These are phyloP conservation scores for Dothistroma pini DNA, from an alignment of 2,329 filamentous ascomycete genomes.

Conservation along the genomic window DNA sequence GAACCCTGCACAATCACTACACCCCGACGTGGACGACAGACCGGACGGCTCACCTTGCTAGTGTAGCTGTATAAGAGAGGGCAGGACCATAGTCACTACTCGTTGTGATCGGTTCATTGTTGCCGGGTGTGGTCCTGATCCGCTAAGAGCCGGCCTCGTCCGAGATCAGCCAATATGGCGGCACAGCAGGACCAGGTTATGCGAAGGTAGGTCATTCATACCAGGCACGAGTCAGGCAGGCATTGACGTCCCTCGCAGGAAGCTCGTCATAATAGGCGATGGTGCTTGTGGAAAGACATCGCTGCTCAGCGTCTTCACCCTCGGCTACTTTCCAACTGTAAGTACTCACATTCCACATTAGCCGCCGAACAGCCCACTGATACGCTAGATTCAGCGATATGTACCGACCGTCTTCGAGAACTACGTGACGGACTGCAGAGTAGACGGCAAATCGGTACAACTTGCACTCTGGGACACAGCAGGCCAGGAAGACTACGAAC, in stretches of 20 bases:
- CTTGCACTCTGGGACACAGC: conserved; percentile 99
- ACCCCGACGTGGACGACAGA: not conserved
- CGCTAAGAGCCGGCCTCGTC: conserved; percentile 5
- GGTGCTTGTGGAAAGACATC: conserved; percentile 98
- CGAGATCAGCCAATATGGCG: conserved; percentile 30
- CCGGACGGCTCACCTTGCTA: not conserved
- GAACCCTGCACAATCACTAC: conserved; percentile 5
- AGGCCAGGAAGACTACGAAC: conserved; percentile 97
- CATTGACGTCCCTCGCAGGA: conserved; percentile 53
- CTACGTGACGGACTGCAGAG: conserved; percentile 97
- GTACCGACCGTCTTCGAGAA: conserved; percentile 99
- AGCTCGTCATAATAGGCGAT: conserved; percentile 94
- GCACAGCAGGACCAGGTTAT: conserved; percentile 37
- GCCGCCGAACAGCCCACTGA: conserved; percentile 14
- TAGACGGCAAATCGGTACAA: conserved; percentile 98
- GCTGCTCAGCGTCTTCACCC: conserved; percentile 92
- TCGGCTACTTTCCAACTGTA: conserved; percentile 97
- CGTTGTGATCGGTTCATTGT: not conserved
- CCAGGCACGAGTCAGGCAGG: conserved; percentile 3
- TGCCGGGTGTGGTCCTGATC: not conserved
- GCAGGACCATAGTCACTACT: not conserved
- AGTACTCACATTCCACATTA: conserved; percentile 37
- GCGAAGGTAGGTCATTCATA: conserved; percentile 32
- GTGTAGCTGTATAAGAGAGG: not conserved
- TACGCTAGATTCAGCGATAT: conserved; percentile 29